Base-by-base conservation (phyloP, 73 alveolate species). In the Effrenium voratum region DNA sequence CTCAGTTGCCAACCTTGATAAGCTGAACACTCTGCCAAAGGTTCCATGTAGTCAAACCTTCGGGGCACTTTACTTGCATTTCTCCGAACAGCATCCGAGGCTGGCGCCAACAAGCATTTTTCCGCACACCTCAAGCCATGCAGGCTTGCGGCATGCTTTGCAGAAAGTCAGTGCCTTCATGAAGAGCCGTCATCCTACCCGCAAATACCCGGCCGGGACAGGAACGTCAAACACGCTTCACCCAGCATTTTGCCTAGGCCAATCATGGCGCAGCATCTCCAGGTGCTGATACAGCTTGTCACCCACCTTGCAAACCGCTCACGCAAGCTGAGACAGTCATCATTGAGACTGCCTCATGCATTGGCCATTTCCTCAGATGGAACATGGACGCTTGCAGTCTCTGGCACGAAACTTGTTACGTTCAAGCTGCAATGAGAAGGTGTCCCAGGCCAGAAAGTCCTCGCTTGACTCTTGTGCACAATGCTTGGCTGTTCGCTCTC, bases 391-490 rank as follows among this genome's bases (percentile, higher is more conserved):
- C n/a, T n/a, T n/a, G n/a, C n/a, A n/a, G n/a, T n/a, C n/a, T n/a
- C n/a, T n/a, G n/a, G n/a, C n/a, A n/a, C n/a, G n/a, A n/a, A n/a
- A n/a, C n/a, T n/a, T n/a, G n/a, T n/a, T n/a, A n/a, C n/a, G n/a
- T n/a, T n/a, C n/a, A n/a, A n/a, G n/a, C 77, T 66, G 28, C 77
- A 66, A 24, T 12, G 77, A 66, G 36, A 66, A 66, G 26, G 77
- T 66, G 77, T 66, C 77, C 77, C 77, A 66, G 36, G 28, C 77
- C 34, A 66, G 77, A 40, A 66, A 66, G 36, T 66, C 77, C 77
- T 66, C 40, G 5, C 28, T 60, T 22, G 75, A 36, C 40, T 60
- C 28, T 24, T 22, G 75, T 32, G 75, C 28, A 22, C 40, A 55
- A 60, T 60, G n/a, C 28, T 60, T 22, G 75, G 34, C 30, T 16